Percentiles rank a stretch among this genome's conserved stretches.
Conservation (phyloP, 2,329 filamentous ascomycete species). For the Diaporthe sp. region DNA sequence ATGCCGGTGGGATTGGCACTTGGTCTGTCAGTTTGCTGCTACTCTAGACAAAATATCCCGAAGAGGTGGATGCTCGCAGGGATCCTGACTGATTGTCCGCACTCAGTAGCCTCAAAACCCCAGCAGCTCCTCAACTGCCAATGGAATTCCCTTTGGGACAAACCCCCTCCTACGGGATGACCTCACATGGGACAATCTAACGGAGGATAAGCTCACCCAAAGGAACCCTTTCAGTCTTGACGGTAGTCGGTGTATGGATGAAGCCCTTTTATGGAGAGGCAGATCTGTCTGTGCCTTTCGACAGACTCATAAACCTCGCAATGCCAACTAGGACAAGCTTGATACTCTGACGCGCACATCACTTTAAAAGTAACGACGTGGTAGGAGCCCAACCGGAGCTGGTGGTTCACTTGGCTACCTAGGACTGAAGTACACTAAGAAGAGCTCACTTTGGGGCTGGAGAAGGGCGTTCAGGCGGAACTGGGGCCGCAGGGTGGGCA, state of each 20-base stretch:
- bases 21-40: neutral
- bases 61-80: neutral
- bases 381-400: neutral
- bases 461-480: neutral
- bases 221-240: neutral
- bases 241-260: neutral
- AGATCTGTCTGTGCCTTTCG: neutral
- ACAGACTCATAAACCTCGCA: neutral
- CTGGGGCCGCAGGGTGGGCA: neutral
- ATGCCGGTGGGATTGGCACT: neutral
- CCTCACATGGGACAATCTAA: neutral
- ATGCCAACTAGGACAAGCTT: too few relatives aligned
- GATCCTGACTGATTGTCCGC: neutral
- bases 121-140: neutral
- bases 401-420: neutral
- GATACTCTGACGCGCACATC: neutral
- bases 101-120: neutral
- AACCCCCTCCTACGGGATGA: neutral
- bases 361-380: neutral
- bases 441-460: too few relatives aligned
- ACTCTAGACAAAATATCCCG: neutral
- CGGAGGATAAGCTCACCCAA: neutral
- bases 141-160: neutral
- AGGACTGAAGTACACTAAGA: too few relatives aligned
- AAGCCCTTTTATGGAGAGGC: neutral